phyloP scores from a whole-genome alignment of 805 yeast species.

The Candida ipomoeae region DNA sequence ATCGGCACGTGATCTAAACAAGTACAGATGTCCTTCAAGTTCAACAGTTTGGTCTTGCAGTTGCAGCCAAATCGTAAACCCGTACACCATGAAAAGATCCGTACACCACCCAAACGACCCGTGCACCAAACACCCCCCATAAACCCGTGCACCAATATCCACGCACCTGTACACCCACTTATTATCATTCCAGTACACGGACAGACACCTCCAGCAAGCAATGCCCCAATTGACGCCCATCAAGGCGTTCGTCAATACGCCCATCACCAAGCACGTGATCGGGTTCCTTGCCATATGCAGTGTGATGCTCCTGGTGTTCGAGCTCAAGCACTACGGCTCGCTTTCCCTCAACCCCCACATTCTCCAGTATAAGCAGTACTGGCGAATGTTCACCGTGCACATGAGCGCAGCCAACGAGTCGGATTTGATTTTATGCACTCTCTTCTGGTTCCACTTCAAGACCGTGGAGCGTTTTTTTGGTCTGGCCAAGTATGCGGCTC shows the following conservation, averaged over 20 bases:
- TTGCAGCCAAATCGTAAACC: too few relatives aligned
- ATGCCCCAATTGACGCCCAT: conserved; percentile 42
- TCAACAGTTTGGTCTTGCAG: too few relatives aligned
- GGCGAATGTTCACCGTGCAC: conserved; percentile 50
- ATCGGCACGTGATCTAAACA: too few relatives aligned
- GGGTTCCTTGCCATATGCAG: conserved; percentile 30
- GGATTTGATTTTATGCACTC: conserved; percentile 45
- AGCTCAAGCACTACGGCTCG: conserved; percentile 39
- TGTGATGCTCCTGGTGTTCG: conserved; percentile 40
- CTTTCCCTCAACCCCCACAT: conserved; percentile 52
- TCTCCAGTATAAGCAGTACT: conserved; percentile 51
- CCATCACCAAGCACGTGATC: conserved; percentile 30
- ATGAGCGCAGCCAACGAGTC: conserved; percentile 55
- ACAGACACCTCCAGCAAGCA: not conserved
- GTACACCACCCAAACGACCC: too few relatives aligned
- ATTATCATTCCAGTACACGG: not conserved
- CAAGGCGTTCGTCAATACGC: conserved; percentile 40
- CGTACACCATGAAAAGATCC: too few relatives aligned
- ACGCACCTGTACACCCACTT: not conserved
- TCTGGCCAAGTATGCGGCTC: conserved; percentile 47
- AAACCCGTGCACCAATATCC: not conserved
- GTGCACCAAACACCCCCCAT: too few relatives aligned
- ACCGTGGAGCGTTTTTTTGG: conserved; percentile 57
- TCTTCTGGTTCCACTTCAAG: conserved; percentile 50
- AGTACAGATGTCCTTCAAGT: too few relatives aligned